Evolutionary conservation across 148 eudicot species (phyloP).

Genomic region (Spergularia bocconei): DNA sequence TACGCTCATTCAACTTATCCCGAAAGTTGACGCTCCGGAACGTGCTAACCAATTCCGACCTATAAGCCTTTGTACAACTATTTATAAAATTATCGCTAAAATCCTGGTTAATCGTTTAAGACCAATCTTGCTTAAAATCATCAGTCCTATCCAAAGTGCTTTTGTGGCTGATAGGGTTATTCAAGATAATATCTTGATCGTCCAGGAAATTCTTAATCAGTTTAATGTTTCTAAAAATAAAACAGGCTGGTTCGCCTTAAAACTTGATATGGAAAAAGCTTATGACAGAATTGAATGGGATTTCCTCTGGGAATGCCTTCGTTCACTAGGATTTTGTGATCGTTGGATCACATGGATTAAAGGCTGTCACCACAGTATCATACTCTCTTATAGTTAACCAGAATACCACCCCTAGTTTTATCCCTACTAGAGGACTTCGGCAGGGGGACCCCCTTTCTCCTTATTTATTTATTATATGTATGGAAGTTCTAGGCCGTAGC

Average conservation of each 20-base stretch:
- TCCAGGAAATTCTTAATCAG: too few species aligned
- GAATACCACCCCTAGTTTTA: neutral
- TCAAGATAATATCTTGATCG: neutral
- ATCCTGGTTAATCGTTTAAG: neutral
- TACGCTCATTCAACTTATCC: too few species aligned
- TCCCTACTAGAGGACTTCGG: neutral
- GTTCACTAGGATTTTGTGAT: neutral
- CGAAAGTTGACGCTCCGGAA: neutral
- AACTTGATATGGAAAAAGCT: too few species aligned
- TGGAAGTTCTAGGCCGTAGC: neutral
- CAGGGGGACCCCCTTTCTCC: slow-evolving; percentile 5
- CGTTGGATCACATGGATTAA: neutral
- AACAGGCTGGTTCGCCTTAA: too few species aligned
- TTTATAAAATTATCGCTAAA: neutral
- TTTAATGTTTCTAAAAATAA: too few species aligned
- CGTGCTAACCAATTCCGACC: neutral
- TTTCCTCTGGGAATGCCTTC: neutral
- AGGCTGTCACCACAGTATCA: neutral
- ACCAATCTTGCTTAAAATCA: neutral
- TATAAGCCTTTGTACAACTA: neutral
- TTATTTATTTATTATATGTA: neutral
- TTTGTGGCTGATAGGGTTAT: neutral
- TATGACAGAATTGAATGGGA: neutral
- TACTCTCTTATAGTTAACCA: neutral
- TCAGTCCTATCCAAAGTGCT: neutral